Evolutionary conservation across 2,329 filamentous ascomycete species (phyloP).

Genomic region (Botrytis elliptica): DNA sequence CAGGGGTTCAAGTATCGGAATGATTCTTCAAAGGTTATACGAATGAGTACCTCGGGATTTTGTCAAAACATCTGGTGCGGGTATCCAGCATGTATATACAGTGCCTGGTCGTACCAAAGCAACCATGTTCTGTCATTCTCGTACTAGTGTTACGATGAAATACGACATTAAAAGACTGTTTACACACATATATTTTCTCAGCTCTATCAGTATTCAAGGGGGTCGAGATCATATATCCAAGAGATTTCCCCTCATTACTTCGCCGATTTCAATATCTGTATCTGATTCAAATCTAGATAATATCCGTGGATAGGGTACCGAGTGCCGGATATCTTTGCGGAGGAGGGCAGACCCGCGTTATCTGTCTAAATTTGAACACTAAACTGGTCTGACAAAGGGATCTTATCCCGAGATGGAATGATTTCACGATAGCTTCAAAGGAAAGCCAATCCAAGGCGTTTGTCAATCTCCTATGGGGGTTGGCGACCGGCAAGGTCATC

Average conservation of each 20-base stretch:
- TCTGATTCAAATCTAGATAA: background rate
- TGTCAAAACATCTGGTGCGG: background rate
- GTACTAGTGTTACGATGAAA: slow-evolving; percentile 5
- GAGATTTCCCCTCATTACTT: background rate
- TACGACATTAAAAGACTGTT: background rate
- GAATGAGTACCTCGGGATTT: background rate
- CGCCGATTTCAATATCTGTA: background rate
- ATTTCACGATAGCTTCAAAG: background rate
- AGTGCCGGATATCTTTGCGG: background rate
- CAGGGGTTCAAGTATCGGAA: slow-evolving; percentile 3
- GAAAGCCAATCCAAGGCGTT: background rate
- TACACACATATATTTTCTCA: background rate
- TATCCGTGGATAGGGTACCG: background rate
- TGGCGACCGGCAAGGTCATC: background rate
- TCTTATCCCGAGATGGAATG: background rate
- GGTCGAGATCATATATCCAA: background rate
- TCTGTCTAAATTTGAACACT: background rate
- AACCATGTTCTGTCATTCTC: background rate
- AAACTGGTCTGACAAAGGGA: background rate
- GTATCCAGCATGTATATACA: background rate
- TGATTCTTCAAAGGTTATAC: background rate
- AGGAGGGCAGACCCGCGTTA: background rate
- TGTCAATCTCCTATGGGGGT: background rate
- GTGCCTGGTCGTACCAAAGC: background rate
- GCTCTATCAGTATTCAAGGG: background rate